Conservation (phyloP, 2,329 filamentous ascomycete species). For the Chrysoporthe puriensis region DNA sequence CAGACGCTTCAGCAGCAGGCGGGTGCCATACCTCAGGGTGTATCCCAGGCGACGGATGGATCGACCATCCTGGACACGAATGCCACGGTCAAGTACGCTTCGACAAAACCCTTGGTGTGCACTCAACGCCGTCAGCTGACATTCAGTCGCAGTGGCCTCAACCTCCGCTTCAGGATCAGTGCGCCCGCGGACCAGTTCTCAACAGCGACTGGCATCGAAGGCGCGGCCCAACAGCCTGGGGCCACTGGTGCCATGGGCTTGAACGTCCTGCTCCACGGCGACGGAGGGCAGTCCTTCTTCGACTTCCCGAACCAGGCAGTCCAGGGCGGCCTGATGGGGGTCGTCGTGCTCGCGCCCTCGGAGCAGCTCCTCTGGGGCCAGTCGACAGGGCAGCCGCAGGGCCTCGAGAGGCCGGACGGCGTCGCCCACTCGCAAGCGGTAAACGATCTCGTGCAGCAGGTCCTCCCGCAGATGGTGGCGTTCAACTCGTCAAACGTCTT, state of each 20-base stretch:
- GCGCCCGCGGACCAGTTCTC: conserved; percentile 59
- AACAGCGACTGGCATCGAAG: conserved; percentile 51
- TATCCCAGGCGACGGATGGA: conserved; percentile 54
- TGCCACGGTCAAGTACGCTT: conserved; percentile 54
- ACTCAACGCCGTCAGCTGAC: neutral
- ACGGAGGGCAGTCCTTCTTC: conserved; percentile 63
- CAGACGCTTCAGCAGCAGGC: conserved; percentile 37
- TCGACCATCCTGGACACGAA: conserved; percentile 59
- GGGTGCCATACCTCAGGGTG: conserved; percentile 39
- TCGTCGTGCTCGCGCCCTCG: conserved; percentile 55
- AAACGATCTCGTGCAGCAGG: conserved; percentile 52
- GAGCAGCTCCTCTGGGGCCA: conserved; percentile 61
- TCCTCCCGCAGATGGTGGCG: conserved; percentile 56
- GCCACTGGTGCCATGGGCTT: conserved; percentile 48
- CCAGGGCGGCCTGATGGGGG: conserved; percentile 54
- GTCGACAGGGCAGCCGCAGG: conserved; percentile 58
- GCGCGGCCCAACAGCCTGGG: conserved; percentile 41
- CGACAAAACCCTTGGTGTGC: neutral
- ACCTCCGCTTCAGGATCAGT: conserved; percentile 59
- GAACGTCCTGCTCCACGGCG: conserved; percentile 61
- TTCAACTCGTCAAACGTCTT: conserved; percentile 57
- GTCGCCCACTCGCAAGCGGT: conserved; percentile 60
- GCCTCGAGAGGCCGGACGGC: conserved; percentile 57
- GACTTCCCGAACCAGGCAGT: conserved; percentile 61
- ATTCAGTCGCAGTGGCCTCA: conserved; percentile 45